Evolutionary conservation across 345 rosid species (phyloP).

Genomic region (Lepidium didymum): DNA sequence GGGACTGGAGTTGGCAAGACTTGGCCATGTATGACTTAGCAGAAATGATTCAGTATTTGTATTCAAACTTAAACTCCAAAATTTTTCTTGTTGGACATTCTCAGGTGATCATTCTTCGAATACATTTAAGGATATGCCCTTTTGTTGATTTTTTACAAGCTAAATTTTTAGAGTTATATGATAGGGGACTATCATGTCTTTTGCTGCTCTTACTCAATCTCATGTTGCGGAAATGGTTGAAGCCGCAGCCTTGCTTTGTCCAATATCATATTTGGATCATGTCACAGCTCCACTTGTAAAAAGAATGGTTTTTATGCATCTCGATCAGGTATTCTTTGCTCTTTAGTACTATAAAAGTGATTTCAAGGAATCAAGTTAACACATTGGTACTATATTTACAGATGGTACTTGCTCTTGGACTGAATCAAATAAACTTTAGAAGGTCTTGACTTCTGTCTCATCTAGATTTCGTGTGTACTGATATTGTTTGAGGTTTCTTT

Average conservation of each 20-base stretch:
- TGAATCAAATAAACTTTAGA: constrained; percentile 80
- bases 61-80: constrained; percentile 53
- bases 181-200: constrained; percentile 87
- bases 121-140: background rate
- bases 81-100: constrained; percentile 86
- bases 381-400: constrained; percentile 24
- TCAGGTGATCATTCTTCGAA: constrained; percentile 46
- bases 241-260: constrained; percentile 89
- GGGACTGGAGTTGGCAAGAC: constrained; percentile 99
- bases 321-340: constrained; percentile 62
- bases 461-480: background rate
- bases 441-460: constrained; percentile 39
- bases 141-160: background rate
- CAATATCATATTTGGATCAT: constrained; percentile 86
- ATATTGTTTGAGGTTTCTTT: background rate
- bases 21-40: constrained; percentile 73
- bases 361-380: constrained; percentile 18
- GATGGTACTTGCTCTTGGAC: constrained; percentile 76
- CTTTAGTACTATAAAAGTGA: background rate
- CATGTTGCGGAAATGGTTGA: constrained; percentile 66
- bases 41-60: constrained; percentile 52
- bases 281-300: constrained; percentile 71
- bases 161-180: background rate
- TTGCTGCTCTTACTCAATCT: constrained; percentile 82
- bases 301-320: constrained; percentile 80